Percentiles rank a stretch among this genome's conserved stretches.
phyloP scores from a whole-genome alignment of 1,284 basidiomycete species.

The Wallemia mellicola region DNA sequence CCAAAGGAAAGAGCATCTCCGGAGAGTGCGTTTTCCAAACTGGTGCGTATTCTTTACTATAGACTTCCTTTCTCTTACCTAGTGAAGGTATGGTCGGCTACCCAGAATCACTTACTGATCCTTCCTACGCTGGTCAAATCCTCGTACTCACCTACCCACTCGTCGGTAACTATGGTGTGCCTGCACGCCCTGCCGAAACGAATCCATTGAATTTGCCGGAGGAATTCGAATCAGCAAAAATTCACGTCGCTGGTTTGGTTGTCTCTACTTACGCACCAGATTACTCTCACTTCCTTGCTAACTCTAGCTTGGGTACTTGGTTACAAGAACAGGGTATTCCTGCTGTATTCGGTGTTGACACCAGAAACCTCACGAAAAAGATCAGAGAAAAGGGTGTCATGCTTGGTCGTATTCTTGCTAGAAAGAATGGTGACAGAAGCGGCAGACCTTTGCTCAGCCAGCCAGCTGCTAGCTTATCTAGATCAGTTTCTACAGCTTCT shows the following conservation, averaged over 20 bases:
- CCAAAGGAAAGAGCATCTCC: conserved; percentile 58
- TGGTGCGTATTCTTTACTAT: conserved; percentile 22
- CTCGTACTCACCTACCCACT: conserved; percentile 90
- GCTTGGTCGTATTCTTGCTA: conserved; percentile 50
- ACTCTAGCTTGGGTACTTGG: conserved; percentile 67
- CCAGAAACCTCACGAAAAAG: conserved; percentile 81
- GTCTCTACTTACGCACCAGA: conserved; percentile 83
- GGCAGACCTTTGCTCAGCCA: conserved; percentile 14
- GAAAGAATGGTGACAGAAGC: conserved; percentile 18
- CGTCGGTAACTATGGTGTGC: conserved; percentile 97
- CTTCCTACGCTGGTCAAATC: conserved; percentile 95
- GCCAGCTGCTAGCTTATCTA: conserved; percentile 13
- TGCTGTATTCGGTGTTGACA: conserved; percentile 88
- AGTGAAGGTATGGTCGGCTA: conserved; percentile 86
- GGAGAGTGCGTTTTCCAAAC: conserved; percentile 99
- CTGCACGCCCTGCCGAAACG: conserved; percentile 25
- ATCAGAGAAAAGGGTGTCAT: conserved; percentile 82
- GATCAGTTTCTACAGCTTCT: conserved; percentile 3
- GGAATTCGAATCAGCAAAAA: conserved; percentile 78
- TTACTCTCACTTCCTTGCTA: conserved; percentile 81
- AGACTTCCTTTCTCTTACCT: conserved; percentile 2
- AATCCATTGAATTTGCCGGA: conserved; percentile 30
- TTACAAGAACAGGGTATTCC: conserved; percentile 83
- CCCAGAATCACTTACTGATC: conserved; percentile 92
- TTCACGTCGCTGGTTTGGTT: conserved; percentile 73